Base-by-base conservation (phyloP, 495 filamentous ascomycete species). In the Hypomontagnella submonticulosa region DNA sequence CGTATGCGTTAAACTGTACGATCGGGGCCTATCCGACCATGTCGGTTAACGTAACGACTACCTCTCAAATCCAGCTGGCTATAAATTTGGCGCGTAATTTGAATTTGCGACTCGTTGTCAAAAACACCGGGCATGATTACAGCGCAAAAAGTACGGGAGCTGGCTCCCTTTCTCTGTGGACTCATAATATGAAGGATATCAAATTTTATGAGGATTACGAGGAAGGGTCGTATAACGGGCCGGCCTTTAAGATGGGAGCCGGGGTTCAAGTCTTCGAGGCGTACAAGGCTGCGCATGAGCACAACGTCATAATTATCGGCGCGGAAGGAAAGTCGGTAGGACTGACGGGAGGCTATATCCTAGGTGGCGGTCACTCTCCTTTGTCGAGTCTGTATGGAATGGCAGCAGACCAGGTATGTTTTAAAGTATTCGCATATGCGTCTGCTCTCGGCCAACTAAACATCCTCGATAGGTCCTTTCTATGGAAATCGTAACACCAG, bases 121-220 rank as follows among this genome's bases (percentile, higher is more conserved):
- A 88, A 76, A 91, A 90, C 63, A 92, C 89, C 1, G 89, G 90
- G 23, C 89, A 90, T 63, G 86, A 88, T 66, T 87, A 83, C 67
- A 71, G 70, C 36, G 86, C 83, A 43, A 86, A 85, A 71, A 81
- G 69, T 2, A 71, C 71, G 0, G 79, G 79, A 34, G 71, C 71
- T 13, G 85, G 84, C 18, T 54, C 73, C 5, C 68, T 90, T 16
- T 80, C 81, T 19, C 67, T 90, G 27, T 90, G 87, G 87, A 90
- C 86, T 13, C 86, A 89, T 63, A 77, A 85, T 43, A 72, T 90
- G 52, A 87, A 87, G 57, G 76, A 77, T 36, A 75, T 81, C 7
- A 47, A 77, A 30, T 77, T 79, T 36, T 63, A 81, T 18, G 69
- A 73, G 49, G 51, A 63, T 16, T 76, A 87, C 11, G 74, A 79